phyloP scores from a whole-genome alignment of 2,329 filamentous ascomycete genomes.

The Aspergillus novofumigatus region DNA sequence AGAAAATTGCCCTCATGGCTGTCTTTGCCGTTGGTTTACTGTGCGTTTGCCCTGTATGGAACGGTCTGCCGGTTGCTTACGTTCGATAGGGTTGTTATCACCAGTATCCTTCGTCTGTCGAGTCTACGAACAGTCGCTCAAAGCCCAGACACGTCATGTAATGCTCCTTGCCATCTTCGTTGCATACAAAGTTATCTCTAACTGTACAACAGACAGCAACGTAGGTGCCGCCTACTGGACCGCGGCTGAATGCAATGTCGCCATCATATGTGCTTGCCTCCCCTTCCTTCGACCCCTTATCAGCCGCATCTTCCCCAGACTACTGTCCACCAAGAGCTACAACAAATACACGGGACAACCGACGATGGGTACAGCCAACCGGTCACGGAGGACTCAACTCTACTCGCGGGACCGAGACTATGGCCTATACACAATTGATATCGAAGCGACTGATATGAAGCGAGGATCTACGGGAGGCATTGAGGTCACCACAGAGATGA shows the following conservation, averaged over 20 bases:
- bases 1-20: conserved; percentile 38
- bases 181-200: background rate
- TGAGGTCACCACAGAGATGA: conserved; percentile 31
- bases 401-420: conserved; percentile 23
- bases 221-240: conserved; percentile 43
- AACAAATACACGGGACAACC: conserved; percentile 19
- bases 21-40: conserved; percentile 43
- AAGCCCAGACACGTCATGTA: conserved; percentile 27
- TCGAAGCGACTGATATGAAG: conserved; percentile 19
- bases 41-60: conserved; percentile 15
- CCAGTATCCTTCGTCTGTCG: conserved; percentile 28
- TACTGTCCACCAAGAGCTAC: conserved; percentile 27
- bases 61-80: background rate
- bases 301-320: conserved; percentile 36
- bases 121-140: conserved; percentile 22
- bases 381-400: conserved; percentile 9
- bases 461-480: conserved; percentile 20
- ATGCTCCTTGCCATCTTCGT: background rate
- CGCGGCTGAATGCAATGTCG: conserved; percentile 40
- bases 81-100: conserved; percentile 25
- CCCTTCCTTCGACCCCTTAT: conserved; percentile 38
- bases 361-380: conserved; percentile 10
- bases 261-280: conserved; percentile 40
- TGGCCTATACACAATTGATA: conserved; percentile 27
- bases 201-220: conserved; percentile 16